Percentiles rank a stretch among this genome's conserved stretches.
These are phyloP conservation scores for Aureobasidium sp. DNA, from an alignment of 2,329 filamentous ascomycete species.

Conservation along the genomic window DNA sequence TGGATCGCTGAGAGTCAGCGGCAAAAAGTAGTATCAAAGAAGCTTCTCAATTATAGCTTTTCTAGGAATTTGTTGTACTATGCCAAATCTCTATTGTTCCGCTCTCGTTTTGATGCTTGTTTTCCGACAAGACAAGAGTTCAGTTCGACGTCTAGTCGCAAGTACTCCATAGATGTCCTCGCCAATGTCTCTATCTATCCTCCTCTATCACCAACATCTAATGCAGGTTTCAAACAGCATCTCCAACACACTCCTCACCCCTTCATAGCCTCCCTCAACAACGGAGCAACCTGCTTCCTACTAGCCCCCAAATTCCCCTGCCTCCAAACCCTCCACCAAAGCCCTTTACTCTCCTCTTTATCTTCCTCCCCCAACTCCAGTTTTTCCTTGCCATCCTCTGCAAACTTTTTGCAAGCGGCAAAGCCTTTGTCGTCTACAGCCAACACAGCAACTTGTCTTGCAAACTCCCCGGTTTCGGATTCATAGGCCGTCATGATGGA, in stretches of 20 bases:
- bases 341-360: conserved; percentile 27
- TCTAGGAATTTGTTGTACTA: background rate
- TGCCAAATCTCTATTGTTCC: too few relatives aligned
- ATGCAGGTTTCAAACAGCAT: background rate
- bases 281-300: conserved; percentile 56
- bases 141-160: too few relatives aligned
- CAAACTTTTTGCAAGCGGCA: conserved; percentile 51
- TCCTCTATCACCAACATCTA: too few relatives aligned
- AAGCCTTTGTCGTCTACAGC: conserved; percentile 47
- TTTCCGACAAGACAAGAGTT: too few relatives aligned
- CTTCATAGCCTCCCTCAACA: conserved; percentile 45
- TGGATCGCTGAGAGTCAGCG: background rate
- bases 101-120: too few relatives aligned
- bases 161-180: too few relatives aligned
- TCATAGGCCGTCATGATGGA: conserved; percentile 64
- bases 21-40: background rate
- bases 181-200: too few relatives aligned
- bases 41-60: background rate
- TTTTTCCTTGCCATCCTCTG: conserved; percentile 35
- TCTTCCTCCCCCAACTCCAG: conserved; percentile 49
- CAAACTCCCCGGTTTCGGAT: conserved; percentile 47
- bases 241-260: background rate
- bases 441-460: conserved; percentile 63
- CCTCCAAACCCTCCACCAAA: conserved; percentile 57
- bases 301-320: conserved; percentile 56